Conservation (phyloP, 805 yeast genomes). For the Hemisphaericaspora nanyangensis region DNA sequence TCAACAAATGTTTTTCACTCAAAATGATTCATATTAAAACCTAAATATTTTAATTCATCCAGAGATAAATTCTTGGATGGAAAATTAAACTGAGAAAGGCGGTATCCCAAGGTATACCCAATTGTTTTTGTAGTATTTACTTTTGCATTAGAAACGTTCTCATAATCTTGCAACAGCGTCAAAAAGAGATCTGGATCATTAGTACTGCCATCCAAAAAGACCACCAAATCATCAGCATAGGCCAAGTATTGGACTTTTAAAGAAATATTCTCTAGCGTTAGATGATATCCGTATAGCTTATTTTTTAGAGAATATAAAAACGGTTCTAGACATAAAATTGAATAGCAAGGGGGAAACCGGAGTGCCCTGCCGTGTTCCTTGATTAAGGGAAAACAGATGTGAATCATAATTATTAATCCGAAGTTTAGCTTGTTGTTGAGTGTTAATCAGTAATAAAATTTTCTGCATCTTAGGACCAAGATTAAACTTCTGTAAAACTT, state of each 20-base stretch:
- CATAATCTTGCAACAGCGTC: not conserved
- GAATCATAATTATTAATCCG: not conserved
- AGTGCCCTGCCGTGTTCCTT: conserved; percentile 1
- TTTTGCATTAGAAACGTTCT: not conserved
- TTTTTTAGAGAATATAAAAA: not conserved
- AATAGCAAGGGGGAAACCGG: conserved; percentile 1
- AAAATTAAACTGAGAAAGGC: not conserved
- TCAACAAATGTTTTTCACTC: not conserved
- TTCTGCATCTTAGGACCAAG: not conserved
- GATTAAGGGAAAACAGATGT: not conserved
- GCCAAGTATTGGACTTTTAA: not conserved
- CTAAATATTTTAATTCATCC: not conserved
- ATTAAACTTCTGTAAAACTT: not conserved
- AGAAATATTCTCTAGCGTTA: not conserved
- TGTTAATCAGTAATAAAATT: not conserved
- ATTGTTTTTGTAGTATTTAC: not conserved
- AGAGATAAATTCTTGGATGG: not conserved
- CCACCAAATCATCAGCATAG: not conserved
- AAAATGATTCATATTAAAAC: not conserved
- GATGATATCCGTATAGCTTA: not conserved
- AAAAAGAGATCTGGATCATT: not conserved
- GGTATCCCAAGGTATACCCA: not conserved
- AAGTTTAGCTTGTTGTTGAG: not conserved
- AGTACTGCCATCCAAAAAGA: not conserved
- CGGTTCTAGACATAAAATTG: not conserved